Base-by-base conservation (phyloP, 768 basidiomycete genomes). In the Lanmaoa pseudosensibilis region DNA sequence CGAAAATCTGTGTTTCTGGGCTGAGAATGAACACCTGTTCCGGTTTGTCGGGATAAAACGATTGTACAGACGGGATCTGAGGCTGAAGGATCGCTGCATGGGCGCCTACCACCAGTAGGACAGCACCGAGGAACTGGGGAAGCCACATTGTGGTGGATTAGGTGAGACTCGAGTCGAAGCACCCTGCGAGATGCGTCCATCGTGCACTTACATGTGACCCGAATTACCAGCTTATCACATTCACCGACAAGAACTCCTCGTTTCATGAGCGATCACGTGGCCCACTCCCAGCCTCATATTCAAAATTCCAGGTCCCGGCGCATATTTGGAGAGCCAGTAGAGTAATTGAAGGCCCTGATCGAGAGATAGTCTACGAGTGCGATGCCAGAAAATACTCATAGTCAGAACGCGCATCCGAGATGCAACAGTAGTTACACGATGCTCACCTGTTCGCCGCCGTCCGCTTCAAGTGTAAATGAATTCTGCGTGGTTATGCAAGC, bases 61-160 rank as follows among this genome's bases (percentile, higher is more conserved):
- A 69, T 10, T 70, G 70, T n/a, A 76, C 46, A 32, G 75, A 74
- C 4, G 75, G 75, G 13, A 78, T 74, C 56, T 76, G 76, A 18
- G 74, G 66, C 12, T 60, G 62, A 33, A 65, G 32, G 19, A 7
- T 33, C 10, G 50, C 37, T 48, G 58, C 55, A 16, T 11, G 30
- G 23, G 41, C n/a, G 8, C 54, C n/a, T 2, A 23, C 15, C 0
- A 13, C 34, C 30, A 64, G 18, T 9, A 55, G 27, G 21, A 45
- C 10, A 37, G 30, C 18, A 6, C n/a, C 15, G 46, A 37, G 43
- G 18, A 56, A 3, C 38, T 30, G 13, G 18, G 15, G 37, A 23
- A 49, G 27, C 51, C 41, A n/a, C 58, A 60, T 56, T 11, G 30
- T 30, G 34, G 37, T 40, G 30, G 52, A 21, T 21, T 23, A 2